These are phyloP conservation scores for Xylariaceae sp. DNA, from an alignment of 2,329 filamentous ascomycete species.

Conservation along the genomic window DNA sequence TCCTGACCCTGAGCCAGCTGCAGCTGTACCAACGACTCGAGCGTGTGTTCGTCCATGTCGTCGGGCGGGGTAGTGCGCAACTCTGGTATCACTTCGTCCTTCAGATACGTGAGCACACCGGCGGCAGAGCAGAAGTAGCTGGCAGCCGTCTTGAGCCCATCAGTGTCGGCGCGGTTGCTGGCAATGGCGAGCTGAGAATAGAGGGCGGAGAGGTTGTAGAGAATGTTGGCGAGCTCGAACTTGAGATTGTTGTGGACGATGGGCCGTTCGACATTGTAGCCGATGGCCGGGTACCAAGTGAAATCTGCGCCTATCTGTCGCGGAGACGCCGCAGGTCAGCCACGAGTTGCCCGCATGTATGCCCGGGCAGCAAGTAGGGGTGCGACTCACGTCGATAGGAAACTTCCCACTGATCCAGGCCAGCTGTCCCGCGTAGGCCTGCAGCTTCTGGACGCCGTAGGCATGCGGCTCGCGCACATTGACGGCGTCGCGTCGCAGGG, in stretches of 20 bases:
- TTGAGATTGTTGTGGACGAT: slow-evolving; percentile 59
- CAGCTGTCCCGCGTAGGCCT: slow-evolving; percentile 84
- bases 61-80: slow-evolving; percentile 79
- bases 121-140: slow-evolving; percentile 86
- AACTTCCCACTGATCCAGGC: slow-evolving; percentile 94
- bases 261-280: slow-evolving; percentile 76
- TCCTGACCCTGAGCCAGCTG: slow-evolving; percentile 91
- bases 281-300: slow-evolving; percentile 88
- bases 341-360: not conserved
- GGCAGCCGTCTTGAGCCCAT: slow-evolving; percentile 80
- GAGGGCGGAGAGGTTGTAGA: slow-evolving; percentile 88
- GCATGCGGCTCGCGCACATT: slow-evolving; percentile 81
- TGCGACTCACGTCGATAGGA: slow-evolving; percentile 69
- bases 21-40: slow-evolving; percentile 75
- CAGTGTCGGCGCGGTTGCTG: slow-evolving; percentile 67
- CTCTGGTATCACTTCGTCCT: slow-evolving; percentile 70
- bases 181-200: slow-evolving; percentile 87
- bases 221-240: slow-evolving; percentile 83
- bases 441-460: slow-evolving; percentile 81
- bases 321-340: not conserved
- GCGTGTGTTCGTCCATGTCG: slow-evolving; percentile 86
- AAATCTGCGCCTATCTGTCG: slow-evolving; percentile 90
- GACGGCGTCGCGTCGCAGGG: slow-evolving; percentile 75
- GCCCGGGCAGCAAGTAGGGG: too few relatives aligned
- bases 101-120: slow-evolving; percentile 73